Evolutionary conservation across 345 rosid species (phyloP), one percentile per base, ranked within the genome.

Genomic region (Ailanthus altissimus): DNA sequence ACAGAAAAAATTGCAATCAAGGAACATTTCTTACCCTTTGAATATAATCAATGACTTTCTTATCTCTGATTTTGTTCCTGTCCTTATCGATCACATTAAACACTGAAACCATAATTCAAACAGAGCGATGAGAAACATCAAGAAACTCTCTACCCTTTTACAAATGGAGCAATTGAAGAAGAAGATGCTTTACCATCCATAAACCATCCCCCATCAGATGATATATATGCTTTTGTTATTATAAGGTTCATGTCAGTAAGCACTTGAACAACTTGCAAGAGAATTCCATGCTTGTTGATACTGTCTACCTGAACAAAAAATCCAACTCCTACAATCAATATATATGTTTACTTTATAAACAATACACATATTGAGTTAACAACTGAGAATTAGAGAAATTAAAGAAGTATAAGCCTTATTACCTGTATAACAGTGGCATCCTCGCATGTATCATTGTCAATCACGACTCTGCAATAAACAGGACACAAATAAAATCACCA

Each of bases 191-290:
- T 71, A 91, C 96, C 96, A 78, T 94, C 94, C 98, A 94, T 94
- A 79, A 94, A 92, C 98, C 98, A 94, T 67, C 91, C 97, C 0
- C 93, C 94, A 86, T 94, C 97, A 73, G 94, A 94, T 14, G 97
- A 88, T 76, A 94, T 91, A 78, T 94, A 85, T 9, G 98, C 98
- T 83, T 94, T 94, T 18, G 79, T 94, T 64, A 94, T 94, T 32
- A 87, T 82, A 76, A 94, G 95, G 76, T 94, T 86, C 94, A 90
- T 84, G 81, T 93, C 97, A 38, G 88, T 90, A 63, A 94, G 95
- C 75, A 90, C 97, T 85, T 94, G 97, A 61, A 93, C 86, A 70
- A 93, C 98, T 84, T 94, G 91, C 51, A 94, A 90, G 20, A 94
- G 94, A 75, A 91, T 90, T 65, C 97, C 98, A 70, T 90, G 97